A percentile compares a stretch with the other conserved stretches of the same genome.
phyloP scores from a whole-genome alignment of 768 basidiomycete species.

The Podaxis sp. region DNA sequence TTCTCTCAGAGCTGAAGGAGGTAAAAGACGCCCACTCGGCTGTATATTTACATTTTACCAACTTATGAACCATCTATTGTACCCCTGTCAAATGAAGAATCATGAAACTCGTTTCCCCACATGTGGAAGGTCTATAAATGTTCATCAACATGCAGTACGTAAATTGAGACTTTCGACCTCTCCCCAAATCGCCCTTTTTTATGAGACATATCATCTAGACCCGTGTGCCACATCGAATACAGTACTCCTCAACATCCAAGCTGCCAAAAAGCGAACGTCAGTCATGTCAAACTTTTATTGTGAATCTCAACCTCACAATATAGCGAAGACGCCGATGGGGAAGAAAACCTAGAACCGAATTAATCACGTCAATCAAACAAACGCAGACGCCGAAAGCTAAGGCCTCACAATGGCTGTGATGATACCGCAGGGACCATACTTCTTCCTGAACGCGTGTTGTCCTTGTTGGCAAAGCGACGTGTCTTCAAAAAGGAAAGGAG shows the following conservation, averaged over 20 bases:
- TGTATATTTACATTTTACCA: too few species aligned
- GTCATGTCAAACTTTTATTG: background rate
- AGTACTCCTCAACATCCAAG: constrained; percentile 12
- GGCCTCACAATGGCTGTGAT: constrained; percentile 27
- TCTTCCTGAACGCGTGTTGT: constrained; percentile 23
- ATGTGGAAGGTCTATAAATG: too few species aligned
- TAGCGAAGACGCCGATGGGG: constrained; percentile 11
- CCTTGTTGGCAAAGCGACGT: constrained; percentile 14
- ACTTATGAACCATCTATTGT: too few species aligned
- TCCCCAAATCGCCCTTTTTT: too few species aligned
- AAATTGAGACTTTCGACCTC: too few species aligned
- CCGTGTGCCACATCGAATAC: constrained; percentile 8
- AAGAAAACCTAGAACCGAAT: constrained; percentile 6
- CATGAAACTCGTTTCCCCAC: too few species aligned
- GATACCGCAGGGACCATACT: constrained; percentile 25
- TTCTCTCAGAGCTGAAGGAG: too few species aligned
- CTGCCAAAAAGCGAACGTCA: background rate
- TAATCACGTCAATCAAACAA: background rate
- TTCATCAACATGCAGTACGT: background rate
- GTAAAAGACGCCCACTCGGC: too few species aligned
- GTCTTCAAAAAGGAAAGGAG: background rate
- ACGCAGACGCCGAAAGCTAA: background rate
- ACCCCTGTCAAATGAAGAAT: too few species aligned
- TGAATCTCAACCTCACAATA: constrained; percentile 3
- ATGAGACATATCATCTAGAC: background rate